Base-by-base conservation (phyloP, 2,329 filamentous ascomycete genomes). In the Aspergillus sp. region DNA sequence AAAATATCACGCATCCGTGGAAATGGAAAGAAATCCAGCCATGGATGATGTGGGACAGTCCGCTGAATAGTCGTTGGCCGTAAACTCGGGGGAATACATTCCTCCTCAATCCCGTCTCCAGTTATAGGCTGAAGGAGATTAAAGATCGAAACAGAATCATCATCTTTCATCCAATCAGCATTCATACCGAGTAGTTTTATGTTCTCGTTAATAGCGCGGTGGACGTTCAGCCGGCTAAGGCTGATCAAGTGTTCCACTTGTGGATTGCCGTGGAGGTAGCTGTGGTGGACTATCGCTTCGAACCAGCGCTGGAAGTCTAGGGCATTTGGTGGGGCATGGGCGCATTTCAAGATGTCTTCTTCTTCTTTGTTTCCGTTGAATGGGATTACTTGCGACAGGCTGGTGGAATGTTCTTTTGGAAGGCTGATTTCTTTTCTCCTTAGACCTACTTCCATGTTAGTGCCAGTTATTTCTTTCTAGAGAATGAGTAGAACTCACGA, bases 11-110 rank as follows among this genome's bases (percentile, higher is more conserved):
- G 54, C 59, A 72, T 62, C 22, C 57, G 59, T 5, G 67, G 69
- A 43, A 71, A 71, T 0, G 69, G 69, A 25, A 72, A 65, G n/a
- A 67, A 60, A 49, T 73, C 70, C 41, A 72, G 63, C 66, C 68
- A 73, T 0, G 59, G 56, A 19, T 62, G 62, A 52, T 73, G 69
- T 17, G 65, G 53, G 3, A 60, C 59, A 2, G 53, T 55, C 6
- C 61, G 55, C 46, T 73, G 69, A 7, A 63, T 47, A 6, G 52
- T 46, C 10, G 66, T 71, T 5, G 69, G 68, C n/a, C 51, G 64
- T 13, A 72, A 49, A 58, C 55, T 43, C 48, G 54, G 13, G 5
- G 60, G 60, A 15, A 63, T 55, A 10, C 17, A 3, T 1, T 32
- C 20, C 22, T 27, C 44, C 13, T 39, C 51, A 42, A 46, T 41